Base-by-base conservation (phyloP, 2,329 filamentous ascomycete species). In the Dothideomycetes sp. region DNA sequence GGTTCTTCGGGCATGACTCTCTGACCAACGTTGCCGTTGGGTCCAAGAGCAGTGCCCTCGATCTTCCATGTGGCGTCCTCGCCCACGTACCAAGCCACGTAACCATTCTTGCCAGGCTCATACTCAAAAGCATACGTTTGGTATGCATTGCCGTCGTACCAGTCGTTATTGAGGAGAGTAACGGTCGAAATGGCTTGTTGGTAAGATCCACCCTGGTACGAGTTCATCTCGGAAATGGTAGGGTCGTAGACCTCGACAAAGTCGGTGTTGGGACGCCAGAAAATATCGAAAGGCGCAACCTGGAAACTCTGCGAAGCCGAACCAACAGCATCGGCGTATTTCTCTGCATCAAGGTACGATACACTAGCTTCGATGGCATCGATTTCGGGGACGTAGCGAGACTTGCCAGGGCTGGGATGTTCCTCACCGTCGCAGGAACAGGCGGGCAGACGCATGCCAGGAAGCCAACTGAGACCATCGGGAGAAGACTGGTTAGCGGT, bases 361-460 rank as follows among this genome's bases (percentile, higher is more conserved):
- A 77, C 74, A 49, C 72, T 80, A n/a, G 76, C 80, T 67, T 84
- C 80, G 29, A 84, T 64, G 10, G 72, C 78, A 69, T 84, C 80
- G 46, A 84, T 82, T 65, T 84, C 80, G 0, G 81, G 80, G 1
- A 78, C 76, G 44, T 74, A 75, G 17, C 80, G 72, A 36, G 79
- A 80, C 33, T 65, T 76, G 11, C 80, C 80, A 6, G 73, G 73
- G 16, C 63, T 74, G 4, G 80, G 80, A 53, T 84, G 80, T 50
- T 83, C 78, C 49, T 76, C 67, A 12, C 68, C 69, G 6, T 59
- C 57, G 58, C 80, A 84, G 6, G 78, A 79, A 54, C 80, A 84
- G 8, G 76, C 76, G 5, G 80, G 80, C 11, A 84, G 60, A 48
- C 73, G 70, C 78, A 84, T 83, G 17, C 81, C 80, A 9, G 80